Conservation (phyloP, 192 early-diverging fungal genomes). For the Gonapodya sp. region DNA sequence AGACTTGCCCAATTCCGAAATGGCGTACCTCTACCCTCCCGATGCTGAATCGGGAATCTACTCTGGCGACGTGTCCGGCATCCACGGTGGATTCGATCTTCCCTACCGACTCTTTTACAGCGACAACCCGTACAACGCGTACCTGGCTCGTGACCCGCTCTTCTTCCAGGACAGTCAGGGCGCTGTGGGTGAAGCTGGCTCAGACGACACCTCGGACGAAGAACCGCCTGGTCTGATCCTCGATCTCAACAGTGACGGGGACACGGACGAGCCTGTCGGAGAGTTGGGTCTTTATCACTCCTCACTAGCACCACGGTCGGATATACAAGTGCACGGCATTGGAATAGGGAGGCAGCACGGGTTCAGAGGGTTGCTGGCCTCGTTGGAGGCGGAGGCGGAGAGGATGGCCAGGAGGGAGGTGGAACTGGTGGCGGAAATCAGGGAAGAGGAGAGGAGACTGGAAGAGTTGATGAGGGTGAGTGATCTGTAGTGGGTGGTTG, state of each 20-base stretch:
- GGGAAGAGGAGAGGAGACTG: not conserved
- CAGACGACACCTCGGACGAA: not conserved
- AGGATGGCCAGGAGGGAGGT: not conserved
- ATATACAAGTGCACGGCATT: not conserved
- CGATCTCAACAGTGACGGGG: not conserved
- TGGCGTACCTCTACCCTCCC: not conserved
- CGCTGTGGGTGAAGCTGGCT: not conserved
- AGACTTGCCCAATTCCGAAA: not conserved
- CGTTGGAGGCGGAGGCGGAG: not conserved
- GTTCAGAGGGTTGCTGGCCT: not conserved
- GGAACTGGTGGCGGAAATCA: not conserved
- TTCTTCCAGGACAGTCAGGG: not conserved
- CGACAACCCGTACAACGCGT: not conserved
- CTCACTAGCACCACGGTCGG: too few relatives aligned
- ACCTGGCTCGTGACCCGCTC: not conserved
- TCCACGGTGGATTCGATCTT: not conserved
- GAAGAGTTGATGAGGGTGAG: not conserved
- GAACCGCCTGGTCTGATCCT: not conserved
- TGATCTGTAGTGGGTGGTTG: not conserved
- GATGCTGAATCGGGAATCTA: not conserved
- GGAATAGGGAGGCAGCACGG: not conserved
- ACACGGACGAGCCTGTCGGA: not conserved
- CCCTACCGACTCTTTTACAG: not conserved
- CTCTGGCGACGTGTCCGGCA: not conserved
- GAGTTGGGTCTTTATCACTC: not conserved